phyloP scores from a whole-genome alignment of 129 eudicot genomes.

The Kitagawia praeruptora region DNA sequence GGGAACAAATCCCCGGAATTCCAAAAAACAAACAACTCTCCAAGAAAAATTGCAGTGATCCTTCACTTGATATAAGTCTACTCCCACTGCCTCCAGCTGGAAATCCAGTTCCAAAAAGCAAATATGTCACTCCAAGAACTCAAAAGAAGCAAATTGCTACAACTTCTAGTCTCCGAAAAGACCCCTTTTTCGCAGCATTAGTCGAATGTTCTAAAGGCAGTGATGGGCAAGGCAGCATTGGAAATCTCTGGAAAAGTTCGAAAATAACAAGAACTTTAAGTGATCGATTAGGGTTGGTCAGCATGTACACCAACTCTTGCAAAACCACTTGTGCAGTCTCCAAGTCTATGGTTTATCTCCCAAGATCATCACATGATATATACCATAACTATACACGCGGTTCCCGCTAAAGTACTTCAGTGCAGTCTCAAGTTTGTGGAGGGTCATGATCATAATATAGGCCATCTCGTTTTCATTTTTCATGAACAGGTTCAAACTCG shows the following conservation, averaged over 20 bases:
- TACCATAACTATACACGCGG: conserved; percentile 6
- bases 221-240: conserved; percentile 15
- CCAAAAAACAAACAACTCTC: conserved; percentile 32
- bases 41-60: not conserved
- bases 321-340: conserved; percentile 46
- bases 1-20: conserved; percentile 88
- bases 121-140: not conserved
- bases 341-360: conserved; percentile 53
- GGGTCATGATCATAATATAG: not conserved
- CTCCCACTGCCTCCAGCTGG: conserved; percentile 59
- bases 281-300: conserved; percentile 39
- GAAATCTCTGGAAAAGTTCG: conserved; percentile 20
- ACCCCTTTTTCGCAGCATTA: conserved; percentile 74
- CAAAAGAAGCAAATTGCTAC: not conserved
- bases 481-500: not conserved
- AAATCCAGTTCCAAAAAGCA: conserved; percentile 17
- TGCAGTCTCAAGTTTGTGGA: not conserved
- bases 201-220: conserved; percentile 73
- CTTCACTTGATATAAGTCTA: conserved; percentile 20
- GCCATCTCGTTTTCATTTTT: not conserved
- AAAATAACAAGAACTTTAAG: conserved; percentile 27
- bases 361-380: conserved; percentile 28
- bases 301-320: conserved; percentile 43
- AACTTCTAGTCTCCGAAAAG: conserved; percentile 26
- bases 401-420: not conserved